These are phyloP conservation scores for Gossypium gossypioides DNA, from an alignment of 441 rosid genomes.

Conservation along the genomic window DNA sequence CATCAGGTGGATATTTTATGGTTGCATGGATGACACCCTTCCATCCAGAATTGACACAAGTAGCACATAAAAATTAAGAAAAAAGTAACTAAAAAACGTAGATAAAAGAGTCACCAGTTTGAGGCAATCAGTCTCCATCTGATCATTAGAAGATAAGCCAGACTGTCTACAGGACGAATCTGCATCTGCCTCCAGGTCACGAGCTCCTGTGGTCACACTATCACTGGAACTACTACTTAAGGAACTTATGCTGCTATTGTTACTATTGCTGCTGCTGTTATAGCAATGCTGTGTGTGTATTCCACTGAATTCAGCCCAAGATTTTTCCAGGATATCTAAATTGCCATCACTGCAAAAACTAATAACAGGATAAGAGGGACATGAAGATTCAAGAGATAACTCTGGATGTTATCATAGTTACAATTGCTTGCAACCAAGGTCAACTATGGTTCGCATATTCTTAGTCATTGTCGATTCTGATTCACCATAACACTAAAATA, in stretches of 20 bases:
- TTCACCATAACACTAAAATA: background rate
- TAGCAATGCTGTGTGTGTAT: constrained; percentile 44
- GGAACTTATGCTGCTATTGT: constrained; percentile 86
- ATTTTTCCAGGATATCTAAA: constrained; percentile 54
- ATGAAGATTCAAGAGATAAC: constrained; percentile 13
- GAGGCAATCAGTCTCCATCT: constrained; percentile 53
- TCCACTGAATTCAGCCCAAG: constrained; percentile 59
- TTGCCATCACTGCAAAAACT: constrained; percentile 61
- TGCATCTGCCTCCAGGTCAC: constrained; percentile 98
- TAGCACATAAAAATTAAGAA: background rate
- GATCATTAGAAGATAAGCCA: constrained; percentile 74
- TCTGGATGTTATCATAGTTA: background rate
- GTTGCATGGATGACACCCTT: background rate
- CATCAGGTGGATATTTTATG: background rate
- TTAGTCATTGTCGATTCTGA: background rate
- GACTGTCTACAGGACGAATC: constrained; percentile 94
- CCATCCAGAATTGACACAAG: background rate
- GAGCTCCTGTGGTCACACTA: constrained; percentile 67
- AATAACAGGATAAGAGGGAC: constrained; percentile 6
- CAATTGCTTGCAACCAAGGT: background rate
- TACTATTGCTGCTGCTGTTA: constrained; percentile 93
- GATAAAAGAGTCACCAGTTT: constrained; percentile 53
- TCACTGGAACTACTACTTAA: constrained; percentile 88
- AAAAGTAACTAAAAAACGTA: constrained; percentile 7
- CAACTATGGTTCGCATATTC: background rate